These are phyloP conservation scores for Pichia heedii DNA, from an alignment of 805 yeast genomes.

Conservation along the genomic window DNA sequence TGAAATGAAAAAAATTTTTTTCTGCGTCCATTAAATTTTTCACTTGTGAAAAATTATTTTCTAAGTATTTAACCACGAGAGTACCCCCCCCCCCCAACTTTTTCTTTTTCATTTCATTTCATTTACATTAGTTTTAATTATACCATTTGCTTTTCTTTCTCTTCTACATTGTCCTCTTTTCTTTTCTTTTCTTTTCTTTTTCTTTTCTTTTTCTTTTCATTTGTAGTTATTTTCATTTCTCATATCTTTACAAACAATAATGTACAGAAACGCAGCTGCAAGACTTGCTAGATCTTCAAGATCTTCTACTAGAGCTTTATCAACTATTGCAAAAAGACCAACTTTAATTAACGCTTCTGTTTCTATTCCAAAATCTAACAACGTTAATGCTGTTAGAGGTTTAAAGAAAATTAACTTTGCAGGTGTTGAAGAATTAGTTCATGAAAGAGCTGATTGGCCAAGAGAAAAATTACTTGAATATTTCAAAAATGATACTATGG, in stretches of 20 bases:
- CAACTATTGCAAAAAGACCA: conserved; percentile 32
- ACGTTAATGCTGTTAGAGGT: conserved; percentile 68
- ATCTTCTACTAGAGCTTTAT: conserved; percentile 52
- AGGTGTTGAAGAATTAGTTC: conserved; percentile 90
- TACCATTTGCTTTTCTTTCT: no score
- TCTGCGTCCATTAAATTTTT: no score
- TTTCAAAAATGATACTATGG: conserved; percentile 97
- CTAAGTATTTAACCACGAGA: no score
- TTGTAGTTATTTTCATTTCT: background rate
- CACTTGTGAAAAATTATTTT: no score
- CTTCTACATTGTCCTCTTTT: background rate
- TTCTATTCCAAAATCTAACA: no score
- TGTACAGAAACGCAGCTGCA: conserved; percentile 38
- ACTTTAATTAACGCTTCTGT: conserved; percentile 32
- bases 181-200: background rate
- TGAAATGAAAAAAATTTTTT: no score
- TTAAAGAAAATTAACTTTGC: conserved; percentile 94
- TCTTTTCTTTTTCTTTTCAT: background rate
- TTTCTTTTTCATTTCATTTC: no score
- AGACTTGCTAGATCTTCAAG: conserved; percentile 42
- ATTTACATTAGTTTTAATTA: no score
- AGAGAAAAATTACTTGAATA: conserved; percentile 89
- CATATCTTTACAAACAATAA: conserved; percentile 20
- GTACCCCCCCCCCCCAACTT: no score
- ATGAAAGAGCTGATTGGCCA: conserved; percentile 99